Evolutionary conservation across 192 early-diverging fungal species (phyloP).

Genomic region (Coemansia sp.): DNA sequence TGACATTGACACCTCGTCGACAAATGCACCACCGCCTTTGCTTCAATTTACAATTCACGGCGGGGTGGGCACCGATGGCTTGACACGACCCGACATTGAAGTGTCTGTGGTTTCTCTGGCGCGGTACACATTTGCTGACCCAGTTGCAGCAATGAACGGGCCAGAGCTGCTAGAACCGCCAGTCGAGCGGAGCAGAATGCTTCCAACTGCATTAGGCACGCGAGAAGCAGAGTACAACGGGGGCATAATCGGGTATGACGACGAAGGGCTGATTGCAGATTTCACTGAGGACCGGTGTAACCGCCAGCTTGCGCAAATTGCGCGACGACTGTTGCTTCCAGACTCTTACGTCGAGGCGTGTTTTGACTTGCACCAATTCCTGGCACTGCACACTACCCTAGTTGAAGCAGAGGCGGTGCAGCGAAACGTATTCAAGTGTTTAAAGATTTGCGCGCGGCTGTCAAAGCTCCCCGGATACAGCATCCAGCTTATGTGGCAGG

Average conservation of each 20-base stretch:
- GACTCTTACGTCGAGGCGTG: constrained; percentile 48
- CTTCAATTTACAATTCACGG: neutral
- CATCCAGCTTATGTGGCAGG: constrained; percentile 52
- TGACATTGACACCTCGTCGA: too few relatives aligned
- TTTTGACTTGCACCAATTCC: constrained; percentile 38
- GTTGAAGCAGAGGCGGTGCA: constrained; percentile 32
- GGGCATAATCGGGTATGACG: constrained; percentile 6
- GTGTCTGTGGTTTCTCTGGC: constrained; percentile 37
- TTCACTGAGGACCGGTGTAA: constrained; percentile 50
- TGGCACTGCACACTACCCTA: constrained; percentile 10
- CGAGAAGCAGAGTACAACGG: neutral
- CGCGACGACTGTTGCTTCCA: constrained; percentile 33
- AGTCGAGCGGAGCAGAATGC: constrained; percentile 8
- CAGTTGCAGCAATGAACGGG: constrained; percentile 15
- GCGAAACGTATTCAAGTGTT: constrained; percentile 50
- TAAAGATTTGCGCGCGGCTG: constrained; percentile 48
- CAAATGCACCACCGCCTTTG: neutral
- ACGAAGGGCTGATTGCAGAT: constrained; percentile 34
- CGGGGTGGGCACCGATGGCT: neutral
- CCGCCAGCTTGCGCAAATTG: constrained; percentile 34
- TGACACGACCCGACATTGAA: constrained; percentile 13
- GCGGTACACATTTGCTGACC: constrained; percentile 50
- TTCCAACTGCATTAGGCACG: neutral
- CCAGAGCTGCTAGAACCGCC: constrained; percentile 41
- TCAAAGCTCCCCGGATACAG: constrained; percentile 50